These are phyloP conservation scores for Epicoccum nigrum DNA, from an alignment of 2,329 filamentous ascomycete genomes.

Conservation along the genomic window DNA sequence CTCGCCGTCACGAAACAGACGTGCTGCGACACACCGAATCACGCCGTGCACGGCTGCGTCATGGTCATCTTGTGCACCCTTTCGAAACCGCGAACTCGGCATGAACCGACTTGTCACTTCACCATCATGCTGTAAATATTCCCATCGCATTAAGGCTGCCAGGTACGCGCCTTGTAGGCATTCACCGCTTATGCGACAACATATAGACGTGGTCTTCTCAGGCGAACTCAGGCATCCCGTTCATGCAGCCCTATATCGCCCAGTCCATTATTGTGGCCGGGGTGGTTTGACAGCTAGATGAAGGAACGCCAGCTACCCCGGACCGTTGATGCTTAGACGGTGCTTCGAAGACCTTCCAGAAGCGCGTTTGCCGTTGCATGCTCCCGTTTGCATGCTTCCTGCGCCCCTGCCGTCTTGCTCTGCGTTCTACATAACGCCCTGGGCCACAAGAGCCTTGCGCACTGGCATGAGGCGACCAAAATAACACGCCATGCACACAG, in stretches of 20 bases:
- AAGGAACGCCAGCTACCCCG: slow-evolving; percentile 13
- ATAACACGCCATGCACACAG: slow-evolving; percentile 13
- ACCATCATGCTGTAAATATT: slow-evolving; percentile 14
- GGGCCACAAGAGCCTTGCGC: slow-evolving; percentile 2
- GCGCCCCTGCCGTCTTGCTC: background rate
- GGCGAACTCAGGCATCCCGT: no score
- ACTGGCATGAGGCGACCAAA: slow-evolving; percentile 7
- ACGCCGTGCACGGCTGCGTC: background rate
- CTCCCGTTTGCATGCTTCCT: background rate
- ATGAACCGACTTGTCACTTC: slow-evolving; percentile 21
- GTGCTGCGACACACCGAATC: slow-evolving; percentile 21
- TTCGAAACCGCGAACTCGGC: slow-evolving; percentile 27
- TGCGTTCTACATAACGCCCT: background rate
- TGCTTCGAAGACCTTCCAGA: slow-evolving; percentile 14
- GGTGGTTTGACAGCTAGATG: slow-evolving; percentile 1
- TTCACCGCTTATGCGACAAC: slow-evolving; percentile 7
- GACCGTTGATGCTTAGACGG: slow-evolving; percentile 7
- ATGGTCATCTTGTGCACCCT: slow-evolving; percentile 9
- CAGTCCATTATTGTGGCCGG: background rate
- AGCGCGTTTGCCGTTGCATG: slow-evolving; percentile 6
- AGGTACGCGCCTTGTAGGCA: background rate
- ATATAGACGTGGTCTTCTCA: background rate
- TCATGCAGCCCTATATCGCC: slow-evolving; percentile 3
- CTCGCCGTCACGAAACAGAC: slow-evolving; percentile 31
- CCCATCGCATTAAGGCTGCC: slow-evolving; percentile 8